Evolutionary conservation across 108 stramenopile genomes (phyloP), one percentile per base, ranked within the genome.

Genomic region (Nitzschia palea): DNA sequence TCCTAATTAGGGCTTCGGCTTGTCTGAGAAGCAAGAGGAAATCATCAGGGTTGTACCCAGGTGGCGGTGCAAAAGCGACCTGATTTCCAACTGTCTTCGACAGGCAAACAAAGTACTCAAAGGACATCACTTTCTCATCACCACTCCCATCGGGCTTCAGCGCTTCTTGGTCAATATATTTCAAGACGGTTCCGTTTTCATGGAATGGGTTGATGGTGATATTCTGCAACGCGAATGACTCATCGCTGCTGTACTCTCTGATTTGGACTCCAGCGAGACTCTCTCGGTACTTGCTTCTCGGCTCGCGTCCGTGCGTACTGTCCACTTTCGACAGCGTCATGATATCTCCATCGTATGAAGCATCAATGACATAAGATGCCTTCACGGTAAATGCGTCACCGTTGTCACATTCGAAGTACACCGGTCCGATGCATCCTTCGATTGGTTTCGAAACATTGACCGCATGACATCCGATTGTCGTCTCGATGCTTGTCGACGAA

Each of bases 311-410:
- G 29, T 5, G n/a, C 8, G 55, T 55, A 29, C 29, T 22, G 29
- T 55, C 55, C 4, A 55, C 55, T 28, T n/a, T n/a, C 5, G 55
- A 5, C 55, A 55, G 5, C 29, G n/a, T n/a, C 55, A 55, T 55
- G n/a, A 55, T 23, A 55, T 55, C 55, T 29, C 55, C 55, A 55
- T 55, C 55, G n/a, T 55, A 55, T 5, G 55, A 55, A 17, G 55
- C 55, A 29, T 55, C 55, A 6, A 55, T 55, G 4, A 55, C 31
- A 29, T 55, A 55, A 20, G 30, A 17, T 12, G 55, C 55, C 55
- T 29, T 25, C 5, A 55, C 31, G 3, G 55, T 14, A 29, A 55
- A 33, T 5, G 14, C 3, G n/a, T 55, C 55, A 29, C 31, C 31
- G 26, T 20, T 29, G 3, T 55, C 55, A 29, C 28, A 25, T 29